These are phyloP conservation scores for Cordyceps cicadae DNA, from an alignment of 2,329 filamentous ascomycete genomes.

Conservation along the genomic window DNA sequence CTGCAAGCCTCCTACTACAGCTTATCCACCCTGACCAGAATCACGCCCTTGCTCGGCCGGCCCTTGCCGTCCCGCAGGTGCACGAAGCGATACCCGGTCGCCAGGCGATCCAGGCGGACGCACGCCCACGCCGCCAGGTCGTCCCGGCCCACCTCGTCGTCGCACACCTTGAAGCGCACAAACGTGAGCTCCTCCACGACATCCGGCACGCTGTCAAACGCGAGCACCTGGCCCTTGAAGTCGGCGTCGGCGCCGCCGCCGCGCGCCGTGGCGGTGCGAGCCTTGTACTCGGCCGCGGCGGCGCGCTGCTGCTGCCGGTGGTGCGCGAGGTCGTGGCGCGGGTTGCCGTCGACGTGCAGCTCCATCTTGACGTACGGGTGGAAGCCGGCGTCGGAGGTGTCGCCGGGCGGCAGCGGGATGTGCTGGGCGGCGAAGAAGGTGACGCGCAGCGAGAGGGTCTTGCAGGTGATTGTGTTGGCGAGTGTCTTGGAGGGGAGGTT, in stretches of 20 bases:
- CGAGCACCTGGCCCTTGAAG: slow-evolving; percentile 49
- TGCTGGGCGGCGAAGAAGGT: slow-evolving; percentile 70
- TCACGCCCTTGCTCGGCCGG: slow-evolving; percentile 52
- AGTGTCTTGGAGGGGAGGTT: slow-evolving; percentile 17
- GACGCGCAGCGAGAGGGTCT: slow-evolving; percentile 61
- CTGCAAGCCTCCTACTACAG: slow-evolving; percentile 22
- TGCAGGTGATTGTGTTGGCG: slow-evolving; percentile 23
- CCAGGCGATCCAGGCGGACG: slow-evolving; percentile 72
- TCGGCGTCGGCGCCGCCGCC: slow-evolving; percentile 57
- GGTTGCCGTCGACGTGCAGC: slow-evolving; percentile 66
- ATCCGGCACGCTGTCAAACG: slow-evolving; percentile 46
- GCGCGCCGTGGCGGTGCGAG: slow-evolving; percentile 50
- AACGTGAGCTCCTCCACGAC: slow-evolving; percentile 64
- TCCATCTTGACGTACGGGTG: slow-evolving; percentile 78
- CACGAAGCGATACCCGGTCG: slow-evolving; percentile 67
- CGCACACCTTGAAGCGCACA: slow-evolving; percentile 76
- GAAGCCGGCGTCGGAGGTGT: slow-evolving; percentile 48
- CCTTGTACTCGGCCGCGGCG: slow-evolving; percentile 44
- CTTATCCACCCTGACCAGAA: slow-evolving; percentile 71
- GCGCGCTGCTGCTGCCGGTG: slow-evolving; percentile 10
- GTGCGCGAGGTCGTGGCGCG: slow-evolving; percentile 24
- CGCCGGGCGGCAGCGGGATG: slow-evolving; percentile 54
- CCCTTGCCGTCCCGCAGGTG: slow-evolving; percentile 66
- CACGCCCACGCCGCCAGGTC: slow-evolving; percentile 82
- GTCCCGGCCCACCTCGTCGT: slow-evolving; percentile 74